Percentiles rank a stretch among this genome's conserved stretches.
These are phyloP conservation scores for Exophiala bonariae DNA, from an alignment of 2,329 filamentous ascomycete species.

Conservation along the genomic window DNA sequence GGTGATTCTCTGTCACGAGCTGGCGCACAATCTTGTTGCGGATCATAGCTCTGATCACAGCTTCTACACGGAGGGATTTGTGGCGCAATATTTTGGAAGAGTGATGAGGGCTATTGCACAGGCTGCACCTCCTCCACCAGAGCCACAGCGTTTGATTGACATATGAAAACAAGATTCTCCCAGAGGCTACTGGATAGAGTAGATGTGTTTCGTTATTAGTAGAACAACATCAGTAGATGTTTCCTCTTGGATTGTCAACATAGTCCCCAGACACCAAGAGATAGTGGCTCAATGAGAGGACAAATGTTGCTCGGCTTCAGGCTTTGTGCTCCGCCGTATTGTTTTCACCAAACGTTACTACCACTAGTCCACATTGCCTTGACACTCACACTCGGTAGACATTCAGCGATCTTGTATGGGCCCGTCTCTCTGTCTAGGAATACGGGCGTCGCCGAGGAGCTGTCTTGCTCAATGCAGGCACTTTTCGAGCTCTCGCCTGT, in stretches of 20 bases:
- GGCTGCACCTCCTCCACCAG: background rate
- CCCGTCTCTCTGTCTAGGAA: slow-evolving; percentile 7
- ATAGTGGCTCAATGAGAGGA: too few relatives aligned
- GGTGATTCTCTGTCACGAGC: slow-evolving; percentile 91
- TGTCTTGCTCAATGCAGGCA: slow-evolving; percentile 17
- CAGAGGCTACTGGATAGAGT: too few relatives aligned
- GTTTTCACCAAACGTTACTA: too few relatives aligned
- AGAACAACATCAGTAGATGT: too few relatives aligned
- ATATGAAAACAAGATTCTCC: background rate
- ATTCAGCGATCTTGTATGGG: slow-evolving; percentile 12
- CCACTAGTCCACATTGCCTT: too few relatives aligned
- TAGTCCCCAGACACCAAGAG: too few relatives aligned
- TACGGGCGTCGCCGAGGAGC: slow-evolving; percentile 12
- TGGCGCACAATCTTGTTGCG: slow-evolving; percentile 87
- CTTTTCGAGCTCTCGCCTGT: slow-evolving; percentile 17
- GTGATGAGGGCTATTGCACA: slow-evolving; percentile 20
- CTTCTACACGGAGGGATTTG: slow-evolving; percentile 64
- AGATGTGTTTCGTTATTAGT: too few relatives aligned
- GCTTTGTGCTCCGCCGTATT: too few relatives aligned
- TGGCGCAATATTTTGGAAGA: slow-evolving; percentile 27
- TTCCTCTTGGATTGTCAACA: too few relatives aligned
- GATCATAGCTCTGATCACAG: slow-evolving; percentile 77
- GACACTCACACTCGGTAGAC: too few relatives aligned
- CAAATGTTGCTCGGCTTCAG: too few relatives aligned
- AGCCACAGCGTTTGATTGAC: background rate